Conservation (phyloP, 2,329 filamentous ascomycete species). For the Bipolaris cookei region DNA sequence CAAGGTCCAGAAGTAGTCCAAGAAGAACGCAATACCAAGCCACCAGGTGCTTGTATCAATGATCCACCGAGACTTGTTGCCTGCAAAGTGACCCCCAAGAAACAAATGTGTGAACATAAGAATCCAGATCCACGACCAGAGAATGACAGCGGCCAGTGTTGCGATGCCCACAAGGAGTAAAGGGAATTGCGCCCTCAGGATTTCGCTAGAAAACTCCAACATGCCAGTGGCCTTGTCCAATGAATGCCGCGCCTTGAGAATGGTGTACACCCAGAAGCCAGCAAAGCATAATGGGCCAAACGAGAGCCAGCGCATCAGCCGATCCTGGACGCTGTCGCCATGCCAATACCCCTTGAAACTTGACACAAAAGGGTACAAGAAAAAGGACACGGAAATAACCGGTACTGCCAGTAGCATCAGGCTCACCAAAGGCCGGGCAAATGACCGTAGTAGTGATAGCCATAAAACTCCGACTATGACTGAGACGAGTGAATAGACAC, state of each 20-base stretch:
- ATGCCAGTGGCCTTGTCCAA: constrained; percentile 85
- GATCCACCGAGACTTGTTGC: constrained; percentile 66
- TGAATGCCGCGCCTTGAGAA: constrained; percentile 79
- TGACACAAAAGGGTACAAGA: constrained; percentile 86
- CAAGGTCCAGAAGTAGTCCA: constrained; percentile 95
- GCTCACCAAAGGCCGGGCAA: constrained; percentile 82
- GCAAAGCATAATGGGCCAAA: constrained; percentile 76
- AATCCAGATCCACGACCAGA: constrained; percentile 96
- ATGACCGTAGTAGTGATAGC: constrained; percentile 86
- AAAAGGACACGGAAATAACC: constrained; percentile 84
- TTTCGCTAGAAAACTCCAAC: constrained; percentile 88
- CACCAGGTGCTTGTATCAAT: constrained; percentile 92
- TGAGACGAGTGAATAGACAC: constrained; percentile 89
- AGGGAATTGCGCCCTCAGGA: constrained; percentile 82
- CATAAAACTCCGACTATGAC: constrained; percentile 86
- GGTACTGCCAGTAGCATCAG: constrained; percentile 84
- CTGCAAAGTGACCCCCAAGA: constrained; percentile 82
- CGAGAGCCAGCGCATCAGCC: constrained; percentile 85
- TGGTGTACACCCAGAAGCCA: constrained; percentile 80
- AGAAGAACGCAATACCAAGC: constrained; percentile 87
- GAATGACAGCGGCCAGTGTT: constrained; percentile 74
- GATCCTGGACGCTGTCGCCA: constrained; percentile 83
- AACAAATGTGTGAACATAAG: constrained; percentile 96
- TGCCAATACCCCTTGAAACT: constrained; percentile 81
- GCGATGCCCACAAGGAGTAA: constrained; percentile 83